Evolutionary conservation across 306 rosid species (phyloP).

Genomic region (Corylus americana): DNA sequence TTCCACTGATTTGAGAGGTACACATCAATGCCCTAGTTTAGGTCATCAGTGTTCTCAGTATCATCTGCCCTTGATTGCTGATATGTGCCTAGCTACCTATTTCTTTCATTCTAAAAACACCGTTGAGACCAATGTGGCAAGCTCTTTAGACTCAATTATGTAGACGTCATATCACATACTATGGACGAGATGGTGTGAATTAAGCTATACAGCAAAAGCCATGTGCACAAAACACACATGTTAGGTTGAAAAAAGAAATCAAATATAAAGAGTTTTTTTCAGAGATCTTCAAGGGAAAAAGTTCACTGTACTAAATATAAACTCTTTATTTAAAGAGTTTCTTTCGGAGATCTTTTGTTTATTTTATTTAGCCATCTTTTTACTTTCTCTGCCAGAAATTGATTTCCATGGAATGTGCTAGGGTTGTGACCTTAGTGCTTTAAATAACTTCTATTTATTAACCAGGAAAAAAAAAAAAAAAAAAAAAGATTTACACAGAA

Average conservation of each 20-base stretch:
- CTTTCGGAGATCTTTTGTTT: too few relatives aligned
- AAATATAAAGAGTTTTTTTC: neutral
- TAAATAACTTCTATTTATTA: too few relatives aligned
- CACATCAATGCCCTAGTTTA: neutral
- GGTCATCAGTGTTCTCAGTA: neutral
- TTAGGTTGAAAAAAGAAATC: neutral
- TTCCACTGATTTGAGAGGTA: neutral
- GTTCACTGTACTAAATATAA: neutral
- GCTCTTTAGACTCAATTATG: neutral
- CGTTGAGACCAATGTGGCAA: neutral
- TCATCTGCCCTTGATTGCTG: neutral
- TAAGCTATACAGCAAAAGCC: neutral
- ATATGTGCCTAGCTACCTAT: neutral
- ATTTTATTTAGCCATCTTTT: too few relatives aligned
- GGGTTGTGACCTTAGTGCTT: neutral
- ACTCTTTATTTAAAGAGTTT: too few relatives aligned
- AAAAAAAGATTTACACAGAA: too few relatives aligned
- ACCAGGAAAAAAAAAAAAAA: too few relatives aligned
- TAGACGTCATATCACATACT: conserved; percentile 1
- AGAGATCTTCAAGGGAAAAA: neutral
- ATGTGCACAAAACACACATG: neutral
- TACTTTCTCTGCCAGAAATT: neutral
- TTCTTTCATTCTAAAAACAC: neutral
- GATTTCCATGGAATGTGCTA: neutral
- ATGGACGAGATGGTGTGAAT: neutral